Base-by-base conservation (phyloP, 1,284 basidiomycete species). In the Phylloporus sp. region DNA sequence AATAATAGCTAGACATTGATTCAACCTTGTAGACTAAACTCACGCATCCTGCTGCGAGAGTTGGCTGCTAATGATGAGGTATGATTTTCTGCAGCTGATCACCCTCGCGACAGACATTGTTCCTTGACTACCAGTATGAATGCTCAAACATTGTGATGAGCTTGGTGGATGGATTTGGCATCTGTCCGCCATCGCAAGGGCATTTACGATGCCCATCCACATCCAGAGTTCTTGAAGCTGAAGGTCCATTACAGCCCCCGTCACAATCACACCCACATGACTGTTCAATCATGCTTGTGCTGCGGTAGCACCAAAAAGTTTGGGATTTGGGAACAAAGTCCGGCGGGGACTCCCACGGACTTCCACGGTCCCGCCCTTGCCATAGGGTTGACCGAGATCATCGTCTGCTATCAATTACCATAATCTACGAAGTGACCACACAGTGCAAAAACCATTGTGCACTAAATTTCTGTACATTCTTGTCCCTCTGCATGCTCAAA, bases 41-140 rank as follows among this genome's bases (percentile, higher is more conserved):
- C 78, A 8, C 78, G 77, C 32, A 61, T 71, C 17, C 63, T 79
- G 32, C 60, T 78, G 3, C 77, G 79, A 5, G 78, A 77, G 20
- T 35, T 80, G 52, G 65, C 75, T 7, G 68, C 78, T 2, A 75
- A 71, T 2, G 74, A 78, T 8, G 70, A 79, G 37, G 79, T 78
- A 25, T 0, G 70, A 65, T 19, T 32, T 25, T 25, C 35, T 11
- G 6, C 0, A 6, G 19, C 39, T 4, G 35, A 59, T 32, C 15
- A 23, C 39, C 43, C 15, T 52, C 5, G 15, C 6, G 12, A 47
- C 52, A 72, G 35, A 75, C 11, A 3, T 43, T 45, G 37, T 17
- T 10, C 20, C 35, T 25, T 39, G n/a, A 23, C 53, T 17, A 6
- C 49, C 32, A 75, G 74, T 73, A 68, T 23, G 68, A 68, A n/a